A percentile compares a stretch with the other conserved stretches of the same genome.
Conservation (phyloP, 2,329 filamentous ascomycete genomes). For the Trichoderma sp. region DNA sequence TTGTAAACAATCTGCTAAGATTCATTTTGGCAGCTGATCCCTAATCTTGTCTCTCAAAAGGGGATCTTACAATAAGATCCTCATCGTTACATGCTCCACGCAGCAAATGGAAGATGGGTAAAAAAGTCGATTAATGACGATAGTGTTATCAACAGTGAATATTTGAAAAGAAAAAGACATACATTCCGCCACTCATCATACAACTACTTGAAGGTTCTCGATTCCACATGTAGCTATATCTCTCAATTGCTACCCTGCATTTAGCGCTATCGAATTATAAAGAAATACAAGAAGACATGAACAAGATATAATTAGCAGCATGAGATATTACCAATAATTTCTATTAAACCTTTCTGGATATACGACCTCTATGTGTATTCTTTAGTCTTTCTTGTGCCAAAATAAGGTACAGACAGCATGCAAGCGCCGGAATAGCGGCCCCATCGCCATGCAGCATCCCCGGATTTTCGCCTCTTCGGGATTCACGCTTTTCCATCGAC, state of each 20-base stretch:
- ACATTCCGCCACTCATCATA: background rate
- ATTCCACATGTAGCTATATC: background rate
- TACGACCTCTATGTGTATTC: background rate
- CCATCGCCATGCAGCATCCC: constrained; percentile 3
- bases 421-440: background rate
- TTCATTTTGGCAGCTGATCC: background rate
- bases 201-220: background rate
- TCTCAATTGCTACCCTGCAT: background rate
- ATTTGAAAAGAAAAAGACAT: background rate
- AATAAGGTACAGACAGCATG: background rate
- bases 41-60: background rate
- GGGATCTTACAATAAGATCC: background rate
- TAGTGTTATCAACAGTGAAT: background rate
- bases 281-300: background rate
- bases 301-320: background rate
- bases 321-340: background rate
- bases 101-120: background rate
- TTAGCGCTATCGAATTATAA: background rate
- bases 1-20: background rate
- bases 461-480: background rate
- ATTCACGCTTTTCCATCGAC: background rate
- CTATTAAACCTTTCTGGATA: background rate
- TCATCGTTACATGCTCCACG: background rate
- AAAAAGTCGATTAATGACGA: background rate
- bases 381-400: no score